phyloP scores from a whole-genome alignment of 179 eudicot genomes.

The Amaranthus tricolor region DNA sequence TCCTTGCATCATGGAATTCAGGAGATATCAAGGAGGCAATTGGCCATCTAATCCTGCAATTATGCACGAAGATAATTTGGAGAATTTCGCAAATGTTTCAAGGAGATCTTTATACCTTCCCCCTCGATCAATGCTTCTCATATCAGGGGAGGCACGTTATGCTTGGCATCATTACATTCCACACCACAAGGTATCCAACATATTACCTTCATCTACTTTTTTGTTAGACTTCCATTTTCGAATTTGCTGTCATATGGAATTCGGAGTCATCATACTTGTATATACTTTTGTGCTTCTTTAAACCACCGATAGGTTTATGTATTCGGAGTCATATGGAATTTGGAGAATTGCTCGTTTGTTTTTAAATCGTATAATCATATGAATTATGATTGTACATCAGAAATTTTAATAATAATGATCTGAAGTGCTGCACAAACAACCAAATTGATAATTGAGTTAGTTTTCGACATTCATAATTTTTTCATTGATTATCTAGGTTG shows the following conservation, averaged over 20 bases:
- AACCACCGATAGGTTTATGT: neutral
- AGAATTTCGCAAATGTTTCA: constrained; percentile 33
- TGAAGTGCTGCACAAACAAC: neutral
- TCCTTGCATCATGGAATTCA: constrained; percentile 94
- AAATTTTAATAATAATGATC: neutral
- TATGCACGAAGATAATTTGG: constrained; percentile 37
- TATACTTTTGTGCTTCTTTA: neutral
- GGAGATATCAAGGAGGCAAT: constrained; percentile 57
- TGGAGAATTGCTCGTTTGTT: too few relatives aligned
- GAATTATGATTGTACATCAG: too few relatives aligned
- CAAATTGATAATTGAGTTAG: neutral
- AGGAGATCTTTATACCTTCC: constrained; percentile 81
- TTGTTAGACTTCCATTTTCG: neutral
- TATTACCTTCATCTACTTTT: neutral
- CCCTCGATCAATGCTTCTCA: constrained; percentile 72
- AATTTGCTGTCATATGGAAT: neutral
- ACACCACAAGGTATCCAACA: constrained; percentile 77
- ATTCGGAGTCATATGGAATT: neutral
- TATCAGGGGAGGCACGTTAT: constrained; percentile 93
- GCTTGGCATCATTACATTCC: constrained; percentile 99
- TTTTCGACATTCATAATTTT: neutral
- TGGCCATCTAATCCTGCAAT: constrained; percentile 36
- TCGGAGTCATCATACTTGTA: neutral
- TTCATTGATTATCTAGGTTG: constrained; percentile 47
- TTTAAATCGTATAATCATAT: too few relatives aligned